phyloP scores from a whole-genome alignment of 768 basidiomycete genomes.

The Boletus tomentosulus region DNA sequence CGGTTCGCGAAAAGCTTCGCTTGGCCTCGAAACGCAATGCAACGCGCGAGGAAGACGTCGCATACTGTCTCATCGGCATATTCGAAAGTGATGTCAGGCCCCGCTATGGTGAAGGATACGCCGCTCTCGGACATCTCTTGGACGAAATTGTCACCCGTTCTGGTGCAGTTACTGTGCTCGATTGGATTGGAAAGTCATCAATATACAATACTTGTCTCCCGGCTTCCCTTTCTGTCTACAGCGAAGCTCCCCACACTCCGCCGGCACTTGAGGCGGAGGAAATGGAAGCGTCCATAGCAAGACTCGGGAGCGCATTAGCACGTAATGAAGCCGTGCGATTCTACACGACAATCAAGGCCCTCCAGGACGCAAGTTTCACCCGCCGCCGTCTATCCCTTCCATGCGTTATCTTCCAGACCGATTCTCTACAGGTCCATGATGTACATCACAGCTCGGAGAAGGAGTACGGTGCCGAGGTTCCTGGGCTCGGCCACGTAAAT shows the following conservation, averaged over 20 bases:
- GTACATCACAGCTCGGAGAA: neutral
- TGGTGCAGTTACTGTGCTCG: conserved; percentile 5
- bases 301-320: neutral
- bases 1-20: conserved; percentile 7
- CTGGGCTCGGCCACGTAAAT: neutral
- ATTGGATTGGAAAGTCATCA: conserved; percentile 10
- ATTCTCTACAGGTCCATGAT: neutral
- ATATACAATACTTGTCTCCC: conserved; percentile 15
- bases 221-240: neutral
- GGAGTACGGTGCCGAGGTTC: neutral
- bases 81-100: conserved; percentile 8
- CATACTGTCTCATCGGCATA: conserved; percentile 9
- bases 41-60: conserved; percentile 8
- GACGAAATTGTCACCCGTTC: conserved; percentile 10
- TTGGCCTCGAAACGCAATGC: conserved; percentile 9
- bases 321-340: neutral
- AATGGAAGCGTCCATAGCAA: neutral
- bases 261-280: neutral
- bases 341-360: neutral
- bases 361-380: neutral
- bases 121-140: conserved; percentile 10
- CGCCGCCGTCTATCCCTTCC: conserved; percentile 6
- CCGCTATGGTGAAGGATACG: conserved; percentile 6
- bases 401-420: conserved; percentile 1
- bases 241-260: neutral